Base-by-base conservation (phyloP, 495 filamentous ascomycete genomes). In the Tetracladium marchalianum region DNA sequence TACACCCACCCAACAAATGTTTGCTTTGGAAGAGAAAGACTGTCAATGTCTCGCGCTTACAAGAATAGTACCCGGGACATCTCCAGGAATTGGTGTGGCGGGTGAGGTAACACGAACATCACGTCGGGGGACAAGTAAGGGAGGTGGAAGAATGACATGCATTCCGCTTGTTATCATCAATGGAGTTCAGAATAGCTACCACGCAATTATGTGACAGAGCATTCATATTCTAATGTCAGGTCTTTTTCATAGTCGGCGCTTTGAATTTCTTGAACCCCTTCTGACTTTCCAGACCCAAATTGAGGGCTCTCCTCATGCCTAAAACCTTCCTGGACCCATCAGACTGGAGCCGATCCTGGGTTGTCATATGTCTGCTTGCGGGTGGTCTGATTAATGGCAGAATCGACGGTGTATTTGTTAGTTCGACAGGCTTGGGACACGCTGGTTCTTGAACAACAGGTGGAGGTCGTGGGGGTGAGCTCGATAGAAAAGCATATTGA, bases 221-320 rank as follows among this genome's bases (percentile, higher is more conserved):
- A n/a, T n/a, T n/a, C n/a, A n/a, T 7, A 27, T 27, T 27, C 22
- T 27, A 27, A 27, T 7, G 22, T 7, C 22, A 31, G 32, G 38
- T 33, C 48, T 32, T n/a, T n/a, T 43, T 52, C 37, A 49, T 56
- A 9, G 37, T 46, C 8, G 51, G 50, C 12, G 55, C 51, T 15
- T 40, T 31, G 36, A 57, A 54, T n/a, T 51, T 33, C n/a, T 27
- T 31, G n/a, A n/a, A n/a, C n/a, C 46, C 44, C 24, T 45, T 46
- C 42, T 59, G 54, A 53, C 55, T 61, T 32, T 47, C 35, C 65
- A 64, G 65, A 7, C 65, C 64, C 22, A 7, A 27, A 45, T 63
- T 56, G 53, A 67, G 58, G 44, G 62, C 64, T 27, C 64, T 56
- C 43, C 57, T 58, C n/a, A 67, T 53, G 1, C 65, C 65, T 36